Base-by-base conservation (phyloP, 768 basidiomycete species). In the Paxillus involutus region DNA sequence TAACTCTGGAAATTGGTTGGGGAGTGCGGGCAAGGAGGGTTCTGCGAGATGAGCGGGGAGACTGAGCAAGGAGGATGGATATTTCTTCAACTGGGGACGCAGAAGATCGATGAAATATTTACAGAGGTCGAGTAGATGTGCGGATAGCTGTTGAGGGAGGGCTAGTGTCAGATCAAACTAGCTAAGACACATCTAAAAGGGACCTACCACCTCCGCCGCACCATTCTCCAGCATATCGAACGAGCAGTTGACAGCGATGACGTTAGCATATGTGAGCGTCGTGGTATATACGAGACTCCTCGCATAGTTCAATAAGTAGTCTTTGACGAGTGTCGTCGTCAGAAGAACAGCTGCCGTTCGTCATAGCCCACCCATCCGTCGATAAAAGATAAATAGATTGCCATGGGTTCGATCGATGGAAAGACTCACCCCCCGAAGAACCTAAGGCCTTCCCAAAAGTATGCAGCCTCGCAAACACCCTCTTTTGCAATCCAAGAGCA, bases 361-460 rank as follows among this genome's bases (percentile, higher is more conserved):
- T 12, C 10, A 14, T 24, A 16, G 16, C 24, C 19, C 32, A 16
- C 16, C 21, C 30, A 47, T 29, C 32, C 33, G 26, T 41, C 13
- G 35, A 43, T 29, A 5, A 26, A 13, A 17, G 37, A 33, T 6
- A 41, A 21, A 32, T 12, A 10, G 36, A 49, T 17, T 1, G 2
- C 6, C 12, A 42, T n/a, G 2, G 6, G 6, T 10, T 17, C 21
- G 19, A 33, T 26, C 32, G 36, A 49, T 3, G 3, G 19, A 1
- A 32, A 17, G 21, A 77, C 89, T 58, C 53, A 94, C 95, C 93
- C 63, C 94, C 95, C 0, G 85, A 86, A 4, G 84, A 84, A 13
- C 86, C 91, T 40, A 96, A 73, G 0, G 91, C 93, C 69, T 98
- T 98, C 2, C 95, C 94, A 70, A 98, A 98, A 0, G 95, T 98